Evolutionary conservation across 1,284 basidiomycete genomes (phyloP), one percentile per base, ranked within the genome.

Genomic region (Cystobasidiaceae sp.): DNA sequence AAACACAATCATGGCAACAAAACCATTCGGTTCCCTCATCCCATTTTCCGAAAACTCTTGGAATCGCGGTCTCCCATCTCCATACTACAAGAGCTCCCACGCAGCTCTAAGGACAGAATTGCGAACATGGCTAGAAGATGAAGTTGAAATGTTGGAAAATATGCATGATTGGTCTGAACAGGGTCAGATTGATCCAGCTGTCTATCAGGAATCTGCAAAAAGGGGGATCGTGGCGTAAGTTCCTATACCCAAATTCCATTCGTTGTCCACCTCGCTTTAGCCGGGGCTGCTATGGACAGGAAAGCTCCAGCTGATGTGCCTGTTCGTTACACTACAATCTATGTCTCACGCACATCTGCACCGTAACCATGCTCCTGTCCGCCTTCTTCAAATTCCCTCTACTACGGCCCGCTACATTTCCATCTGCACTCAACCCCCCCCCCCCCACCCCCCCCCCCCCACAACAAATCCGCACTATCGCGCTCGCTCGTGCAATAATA

Each of bases 51-150:
- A 74, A 44, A 71, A 74, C 1, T 73, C 56, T 64, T 74, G 65
- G 75, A 77, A 32, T 74, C 76, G 62, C 73, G 76, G 72, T 71
- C 72, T 67, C 74, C 74, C 72, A 65, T 73, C 71, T 28, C 78
- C 78, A 15, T 79, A 78, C 73, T 79, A 75, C 75, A 77, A 74
- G 48, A 74, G 76, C 44, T 75, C 74, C 55, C 78, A 79, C 71
- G 72, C 71, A 50, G 72, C 71, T 33, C 69, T 79, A 33, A 75
- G 77, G 67, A 63, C 70, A 17, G 77, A 76, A 64, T 69, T 78
- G 63, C 75, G 78, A 54, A 70, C 71, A 32, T 78, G 72, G 60
- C 69, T 72, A 48, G 71, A 73, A 21, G 57, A 66, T 39, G 52
- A 70, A 60, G 37, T 73, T 3, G 61, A 64, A 21, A 64, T 64